phyloP scores from a whole-genome alignment of 345 rosid genomes.

The Rhizophora mangle region DNA sequence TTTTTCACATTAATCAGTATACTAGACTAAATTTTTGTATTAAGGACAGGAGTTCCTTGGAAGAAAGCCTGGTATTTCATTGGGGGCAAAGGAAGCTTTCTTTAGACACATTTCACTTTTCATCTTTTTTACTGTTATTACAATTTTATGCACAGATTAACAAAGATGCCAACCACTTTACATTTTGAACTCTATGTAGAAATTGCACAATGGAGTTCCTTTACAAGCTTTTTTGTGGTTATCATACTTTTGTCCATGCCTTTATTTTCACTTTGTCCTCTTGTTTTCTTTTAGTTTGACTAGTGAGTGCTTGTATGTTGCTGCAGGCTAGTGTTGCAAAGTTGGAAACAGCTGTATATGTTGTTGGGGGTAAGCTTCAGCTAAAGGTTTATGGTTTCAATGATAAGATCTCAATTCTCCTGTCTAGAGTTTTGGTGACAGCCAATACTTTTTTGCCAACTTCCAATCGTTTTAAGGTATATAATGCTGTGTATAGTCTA shows the following conservation, averaged over 20 bases:
- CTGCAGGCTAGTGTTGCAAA: slow-evolving; percentile 93
- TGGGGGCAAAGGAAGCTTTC: too few species aligned
- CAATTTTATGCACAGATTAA: not conserved
- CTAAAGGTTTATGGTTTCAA: slow-evolving; percentile 88
- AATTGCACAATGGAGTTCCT: not conserved
- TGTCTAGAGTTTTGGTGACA: slow-evolving; percentile 61
- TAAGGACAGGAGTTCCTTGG: too few species aligned
- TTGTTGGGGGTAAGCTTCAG: slow-evolving; percentile 74
- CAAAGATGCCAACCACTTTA: not conserved
- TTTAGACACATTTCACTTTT: too few species aligned
- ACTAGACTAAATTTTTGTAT: not conserved
- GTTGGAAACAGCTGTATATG: slow-evolving; percentile 76
- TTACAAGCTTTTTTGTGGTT: not conserved
- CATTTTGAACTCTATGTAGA: not conserved
- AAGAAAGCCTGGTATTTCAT: too few species aligned
- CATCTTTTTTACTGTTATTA: too few species aligned
- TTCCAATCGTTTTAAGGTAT: slow-evolving; percentile 76
- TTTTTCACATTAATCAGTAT: not conserved
- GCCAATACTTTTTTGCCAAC: slow-evolving; percentile 77
- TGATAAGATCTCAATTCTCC: slow-evolving; percentile 73
- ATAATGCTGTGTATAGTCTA: not conserved
- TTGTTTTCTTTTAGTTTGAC: not conserved
- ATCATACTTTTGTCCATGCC: not conserved
- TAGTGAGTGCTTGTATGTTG: not conserved
- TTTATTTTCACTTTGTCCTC: not conserved